These are phyloP conservation scores for Tephrocybe sp. DNA, from an alignment of 768 basidiomycete genomes.

Conservation along the genomic window DNA sequence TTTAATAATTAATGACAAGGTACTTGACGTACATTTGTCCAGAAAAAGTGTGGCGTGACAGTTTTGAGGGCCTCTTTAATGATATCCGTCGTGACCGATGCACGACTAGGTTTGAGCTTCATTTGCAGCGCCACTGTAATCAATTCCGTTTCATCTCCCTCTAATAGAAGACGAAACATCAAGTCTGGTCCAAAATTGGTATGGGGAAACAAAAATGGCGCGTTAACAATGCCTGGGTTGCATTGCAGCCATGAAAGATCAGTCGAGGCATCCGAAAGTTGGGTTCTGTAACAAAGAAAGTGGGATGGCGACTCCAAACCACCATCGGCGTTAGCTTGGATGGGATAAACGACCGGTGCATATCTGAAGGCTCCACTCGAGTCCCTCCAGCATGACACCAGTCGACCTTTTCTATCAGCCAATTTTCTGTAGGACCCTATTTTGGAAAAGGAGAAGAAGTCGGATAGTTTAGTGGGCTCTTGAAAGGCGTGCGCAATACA, in stretches of 20 bases:
- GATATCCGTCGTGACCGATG: neutral
- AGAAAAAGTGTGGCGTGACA: neutral
- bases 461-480: neutral
- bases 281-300: neutral
- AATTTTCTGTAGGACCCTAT: neutral
- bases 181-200: conserved; percentile 4
- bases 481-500: neutral
- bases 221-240: neutral
- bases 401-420: neutral
- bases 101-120: neutral
- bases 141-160: neutral
- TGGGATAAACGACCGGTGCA: neutral
- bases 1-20: neutral
- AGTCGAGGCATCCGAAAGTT: neutral
- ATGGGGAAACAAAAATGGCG: conserved; percentile 5
- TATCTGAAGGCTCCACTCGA: neutral
- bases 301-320: neutral
- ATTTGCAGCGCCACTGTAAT: conserved; percentile 6
- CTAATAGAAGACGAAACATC: conserved; percentile 1
- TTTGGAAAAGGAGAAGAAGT: neutral
- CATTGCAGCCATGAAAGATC: neutral
- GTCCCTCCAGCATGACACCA: conserved; percentile 9
- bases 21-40: neutral
- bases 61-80: neutral
- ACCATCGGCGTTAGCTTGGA: neutral